Evolutionary conservation across 2,329 filamentous ascomycete species (phyloP), one percentile per base, ranked within the genome.

Genomic region (Venturia oleaginea): DNA sequence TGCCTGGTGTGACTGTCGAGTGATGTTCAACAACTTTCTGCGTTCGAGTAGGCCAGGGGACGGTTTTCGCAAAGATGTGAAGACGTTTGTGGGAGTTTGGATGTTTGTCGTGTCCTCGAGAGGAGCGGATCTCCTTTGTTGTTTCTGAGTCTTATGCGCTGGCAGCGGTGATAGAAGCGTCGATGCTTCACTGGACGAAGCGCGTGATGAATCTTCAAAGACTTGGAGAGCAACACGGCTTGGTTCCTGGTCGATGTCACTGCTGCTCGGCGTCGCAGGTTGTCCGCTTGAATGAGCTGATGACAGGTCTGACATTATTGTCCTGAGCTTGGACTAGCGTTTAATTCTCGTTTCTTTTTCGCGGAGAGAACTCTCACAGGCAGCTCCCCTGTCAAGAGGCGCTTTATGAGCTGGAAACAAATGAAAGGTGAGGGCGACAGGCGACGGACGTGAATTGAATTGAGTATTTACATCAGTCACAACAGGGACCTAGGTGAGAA

Each of bases 1-100:
- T 65, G 69, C 54, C 72, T 73, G 51, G 75, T 67, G 76, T 15
- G 55, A 43, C 38, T 46, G 61, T 8, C 51, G 48, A 8, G 34
- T 42, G 30, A 13, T 32, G 68, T 68, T 69, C 65, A 80, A 72
- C 64, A 76, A 75, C 64, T 75, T 74, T 71, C 79, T 76, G 69
- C 77, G 77, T 62, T 74, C 74, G 68, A 78, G 71, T 62, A 79
- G 73, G 67, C 76, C 77, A 30, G 78, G 77, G 32, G 77, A 75
- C 5, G 72, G 68, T 64, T 73, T 78, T 67, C 72, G 71, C 66
- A 72, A 73, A 67, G 62, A 32, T 55, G 48, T 63, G 51, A 34
- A 32, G 30, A 34, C 3, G 15, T n/a, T 34, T 57, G 51, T 34
- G 46, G 22, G 46, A 15, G 22, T 51, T 24, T 51, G 46, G 30